phyloP scores from a whole-genome alignment of 331 rosid genomes.

The Cydonia oblonga region DNA sequence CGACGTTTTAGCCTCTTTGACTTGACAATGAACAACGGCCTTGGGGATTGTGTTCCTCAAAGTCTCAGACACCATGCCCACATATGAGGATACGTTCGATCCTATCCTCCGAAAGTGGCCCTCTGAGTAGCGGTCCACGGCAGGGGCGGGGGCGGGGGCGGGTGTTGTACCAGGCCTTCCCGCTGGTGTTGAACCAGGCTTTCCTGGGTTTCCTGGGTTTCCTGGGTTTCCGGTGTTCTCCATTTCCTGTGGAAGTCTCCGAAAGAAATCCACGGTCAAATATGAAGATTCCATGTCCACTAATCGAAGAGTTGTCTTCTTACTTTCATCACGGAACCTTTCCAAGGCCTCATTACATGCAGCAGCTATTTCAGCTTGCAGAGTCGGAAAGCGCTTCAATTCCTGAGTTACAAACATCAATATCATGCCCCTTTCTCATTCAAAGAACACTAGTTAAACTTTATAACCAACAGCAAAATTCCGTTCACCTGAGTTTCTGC shows the following conservation, averaged over 20 bases:
- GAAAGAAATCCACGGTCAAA: conserved; percentile 87
- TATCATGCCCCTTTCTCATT: neutral
- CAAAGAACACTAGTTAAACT: neutral
- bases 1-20: conserved; percentile 72
- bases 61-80: conserved; percentile 83
- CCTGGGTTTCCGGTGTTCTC: conserved; percentile 22
- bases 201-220: conserved; percentile 9
- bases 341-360: conserved; percentile 75
- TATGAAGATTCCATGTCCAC: conserved; percentile 97
- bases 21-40: conserved; percentile 93
- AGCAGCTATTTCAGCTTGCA: conserved; percentile 81
- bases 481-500: conserved; percentile 79
- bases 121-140: conserved; percentile 60
- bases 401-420: conserved; percentile 42
- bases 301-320: conserved; percentile 69
- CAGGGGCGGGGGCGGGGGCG: neutral
- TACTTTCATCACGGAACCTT: conserved; percentile 76
- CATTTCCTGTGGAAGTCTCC: conserved; percentile 80
- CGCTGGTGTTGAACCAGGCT: neutral
- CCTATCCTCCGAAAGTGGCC: conserved; percentile 86
- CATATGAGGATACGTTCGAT: conserved; percentile 76
- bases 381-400: conserved; percentile 73
- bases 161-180: conserved; percentile 7
- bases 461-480: neutral
- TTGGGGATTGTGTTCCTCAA: conserved; percentile 73